Evolutionary conservation across 768 basidiomycete species (phyloP), one percentile per base, ranked within the genome.

Genomic region (Hericium rajendrae): DNA sequence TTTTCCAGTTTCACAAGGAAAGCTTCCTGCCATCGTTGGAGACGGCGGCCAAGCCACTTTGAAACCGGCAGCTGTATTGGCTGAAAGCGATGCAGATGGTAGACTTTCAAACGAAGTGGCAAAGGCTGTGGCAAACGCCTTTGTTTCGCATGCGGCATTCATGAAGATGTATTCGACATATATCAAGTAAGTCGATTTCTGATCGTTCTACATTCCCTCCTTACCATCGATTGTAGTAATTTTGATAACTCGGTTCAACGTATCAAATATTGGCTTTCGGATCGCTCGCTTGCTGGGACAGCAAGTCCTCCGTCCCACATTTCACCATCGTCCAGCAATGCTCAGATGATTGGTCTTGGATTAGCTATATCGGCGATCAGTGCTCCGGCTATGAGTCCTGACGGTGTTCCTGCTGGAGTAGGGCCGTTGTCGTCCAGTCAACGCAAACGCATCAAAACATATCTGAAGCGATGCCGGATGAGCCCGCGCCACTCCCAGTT

Each of bases 101-200:
- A 80, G 83, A 57, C 66, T 89, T 39, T 91, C 93, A 0, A 69
- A 85, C 54, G 75, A 74, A 48, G 89, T 91, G 13, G 91, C 91
- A 0, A 87, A 80, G 58, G 78, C 82, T 13, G 86, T 99, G 39
- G 94, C 91, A 6, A 80, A 86, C 57, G 93, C 91, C 50, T 99
- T 98, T 71, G 74, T 91, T 55, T 89, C 87, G 54, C 94, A 99
- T 70, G 91, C 93, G 32, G 93, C 95, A 4, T 97, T 97, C 76
- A 92, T 99, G 91, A 91, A 78, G 74, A 97, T 98, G 88, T 99
- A 99, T 70, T 94, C 93, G 37, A 89, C 88, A 48, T 99, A 97
- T 69, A 95, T 95, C 78, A 97, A 98, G 91, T 93, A 69, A 68
- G 87, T 72, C 60, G 59, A 9, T 57, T 51, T 32, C 32, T 57